phyloP scores from a whole-genome alignment of 345 rosid species.

The Odontarrhena argentea region DNA sequence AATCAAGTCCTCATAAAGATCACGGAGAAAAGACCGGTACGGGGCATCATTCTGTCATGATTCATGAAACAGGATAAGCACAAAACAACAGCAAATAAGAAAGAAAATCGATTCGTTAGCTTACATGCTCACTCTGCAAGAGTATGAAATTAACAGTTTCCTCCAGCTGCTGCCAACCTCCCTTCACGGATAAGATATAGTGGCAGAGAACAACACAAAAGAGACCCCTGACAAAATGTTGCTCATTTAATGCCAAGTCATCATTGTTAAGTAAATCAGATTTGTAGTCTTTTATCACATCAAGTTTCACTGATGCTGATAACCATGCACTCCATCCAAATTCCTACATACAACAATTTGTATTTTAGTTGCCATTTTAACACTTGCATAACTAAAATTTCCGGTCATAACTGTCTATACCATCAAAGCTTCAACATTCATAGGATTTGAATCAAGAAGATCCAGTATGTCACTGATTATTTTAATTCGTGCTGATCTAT shows the following conservation, averaged over 20 bases:
- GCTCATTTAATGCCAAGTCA: constrained; percentile 59
- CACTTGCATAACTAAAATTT: constrained; percentile 18
- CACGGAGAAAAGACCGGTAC: constrained; percentile 64
- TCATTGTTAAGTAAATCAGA: constrained; percentile 44
- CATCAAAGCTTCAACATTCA: constrained; percentile 91
- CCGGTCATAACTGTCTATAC: constrained; percentile 45
- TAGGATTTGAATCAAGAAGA: constrained; percentile 83
- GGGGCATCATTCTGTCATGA: constrained; percentile 59
- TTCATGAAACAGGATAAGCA: constrained; percentile 31
- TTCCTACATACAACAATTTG: constrained; percentile 53
- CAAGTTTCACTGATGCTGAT: constrained; percentile 69
- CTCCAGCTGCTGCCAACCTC: constrained; percentile 97
- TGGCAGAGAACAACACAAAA: constrained; percentile 84
- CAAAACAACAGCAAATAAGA: constrained; percentile 17
- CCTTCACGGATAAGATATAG: constrained; percentile 74
- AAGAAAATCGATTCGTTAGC: constrained; percentile 29
- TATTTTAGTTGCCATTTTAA: constrained; percentile 35
- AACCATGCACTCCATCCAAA: constrained; percentile 96
- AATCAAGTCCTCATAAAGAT: constrained; percentile 72
- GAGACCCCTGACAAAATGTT: constrained; percentile 63
- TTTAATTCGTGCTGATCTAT: constrained; percentile 65
- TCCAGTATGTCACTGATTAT: constrained; percentile 75
- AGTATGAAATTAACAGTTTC: constrained; percentile 85
- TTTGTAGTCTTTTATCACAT: constrained; percentile 60
- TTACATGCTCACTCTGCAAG: constrained; percentile 67